Base-by-base conservation (phyloP, 1,139 yeast species). In the Taphrina sp. region DNA sequence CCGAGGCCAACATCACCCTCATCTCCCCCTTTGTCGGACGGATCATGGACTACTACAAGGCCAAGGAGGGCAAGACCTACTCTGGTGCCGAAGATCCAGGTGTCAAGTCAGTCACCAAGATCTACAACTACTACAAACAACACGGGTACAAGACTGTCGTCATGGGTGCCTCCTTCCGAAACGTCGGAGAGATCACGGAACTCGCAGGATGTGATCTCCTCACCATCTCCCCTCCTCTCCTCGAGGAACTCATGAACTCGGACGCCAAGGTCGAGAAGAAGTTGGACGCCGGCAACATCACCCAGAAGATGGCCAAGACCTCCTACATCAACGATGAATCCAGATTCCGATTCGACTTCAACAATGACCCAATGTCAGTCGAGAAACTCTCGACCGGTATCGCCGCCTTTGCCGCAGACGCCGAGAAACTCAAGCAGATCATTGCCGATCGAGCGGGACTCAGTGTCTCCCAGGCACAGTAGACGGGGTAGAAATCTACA, bases 111-210 rank as follows among this genome's bases (percentile, higher is more conserved):
- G 99, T 92, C 67, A 84, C 82, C 74, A 71, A 70, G 61, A 92
- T 92, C 73, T 92, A 73, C 87, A 86, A 90, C 85, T 92, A 92
- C 84, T 92, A 92, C 86, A 92, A 92, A 83, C 92, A 92, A 79
- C 88, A 74, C 74, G 94, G 84, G 66, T 92, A 92, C 83, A 79
- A 92, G 69, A 92, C 98, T 74, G 90, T 92, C 72, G 98, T 92
- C 70, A 92, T 92, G 98, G 99, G 98, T 75, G 99, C 99, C 62
- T 90, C 97, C 60, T 92, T 92, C 90, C 90, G 99, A 83, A 94
- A 90, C 80, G 76, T 79, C 64, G 96, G 94, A 65, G 98, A 92
- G 78, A 89, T 92, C 76, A 85, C 84, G 76, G 95, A 95, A 66
- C 80, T 92, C 68, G 97, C 98, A 63, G 99, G 98, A 74, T 85